Percentiles rank a stretch among this genome's conserved stretches.
Conservation (phyloP, 2,329 filamentous ascomycete species). For the Xylariales sp. region DNA sequence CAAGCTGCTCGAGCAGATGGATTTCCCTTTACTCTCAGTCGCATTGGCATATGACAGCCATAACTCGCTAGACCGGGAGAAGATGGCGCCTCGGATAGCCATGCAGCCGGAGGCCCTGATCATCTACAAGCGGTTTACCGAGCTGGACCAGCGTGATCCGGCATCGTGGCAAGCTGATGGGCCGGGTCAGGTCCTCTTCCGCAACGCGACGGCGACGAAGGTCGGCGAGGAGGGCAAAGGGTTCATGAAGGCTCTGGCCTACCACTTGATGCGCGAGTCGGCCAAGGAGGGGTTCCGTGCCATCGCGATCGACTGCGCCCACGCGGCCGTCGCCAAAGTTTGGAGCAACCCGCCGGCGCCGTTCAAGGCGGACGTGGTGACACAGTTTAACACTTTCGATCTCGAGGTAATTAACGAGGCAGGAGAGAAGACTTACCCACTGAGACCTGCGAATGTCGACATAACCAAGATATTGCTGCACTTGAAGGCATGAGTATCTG, state of each 20-base stretch:
- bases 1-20: not conserved
- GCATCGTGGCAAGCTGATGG: not conserved
- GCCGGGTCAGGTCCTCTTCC: not conserved
- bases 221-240: not conserved
- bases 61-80: not conserved
- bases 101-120: not conserved
- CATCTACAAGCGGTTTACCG: not conserved
- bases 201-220: not conserved
- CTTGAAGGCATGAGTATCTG: too few species aligned
- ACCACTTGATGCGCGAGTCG: not conserved
- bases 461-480: too few species aligned
- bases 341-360: slow-evolving; percentile 1
- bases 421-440: not conserved
- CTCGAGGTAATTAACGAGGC: not conserved
- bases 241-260: not conserved
- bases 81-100: not conserved
- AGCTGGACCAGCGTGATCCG: not conserved
- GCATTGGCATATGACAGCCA: not conserved
- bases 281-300: slow-evolving; percentile 12
- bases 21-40: not conserved
- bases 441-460: too few species aligned
- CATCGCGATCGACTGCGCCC: slow-evolving; percentile 41
- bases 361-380: not conserved
- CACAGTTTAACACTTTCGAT: not conserved
- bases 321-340: slow-evolving; percentile 15